A percentile compares a stretch with the other conserved stretches of the same genome.
Evolutionary conservation across 2,329 filamentous ascomycete genomes (phyloP).

Genomic region (Rhynchosporium graminicola): DNA sequence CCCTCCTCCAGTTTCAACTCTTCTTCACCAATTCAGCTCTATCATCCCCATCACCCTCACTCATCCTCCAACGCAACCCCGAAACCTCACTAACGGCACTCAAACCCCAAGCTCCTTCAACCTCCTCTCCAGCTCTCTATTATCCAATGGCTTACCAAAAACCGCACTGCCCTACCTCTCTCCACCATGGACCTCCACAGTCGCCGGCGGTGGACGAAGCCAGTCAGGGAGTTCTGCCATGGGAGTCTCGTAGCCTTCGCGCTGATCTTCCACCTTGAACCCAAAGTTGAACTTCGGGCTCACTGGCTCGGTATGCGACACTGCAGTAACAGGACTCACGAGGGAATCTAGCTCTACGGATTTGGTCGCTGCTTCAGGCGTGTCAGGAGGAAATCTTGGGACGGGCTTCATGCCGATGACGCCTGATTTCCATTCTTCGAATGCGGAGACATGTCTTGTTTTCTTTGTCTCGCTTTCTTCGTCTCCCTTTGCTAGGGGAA

Average conservation of each 20-base stretch:
- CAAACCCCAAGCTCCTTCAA: conserved; percentile 4
- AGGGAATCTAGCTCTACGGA: not conserved
- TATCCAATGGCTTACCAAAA: not conserved
- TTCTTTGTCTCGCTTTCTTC: not conserved
- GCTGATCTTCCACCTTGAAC: not conserved
- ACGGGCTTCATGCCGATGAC: not conserved
- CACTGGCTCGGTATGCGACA: not conserved
- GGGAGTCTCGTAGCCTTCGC: not conserved
- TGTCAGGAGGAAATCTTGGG: not conserved
- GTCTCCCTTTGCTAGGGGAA: not conserved
- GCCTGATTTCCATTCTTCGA: conserved; percentile 10
- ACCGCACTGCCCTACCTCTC: not conserved
- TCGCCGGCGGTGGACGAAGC: not conserved
- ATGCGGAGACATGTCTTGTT: not conserved
- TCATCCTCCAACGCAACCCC: not conserved
- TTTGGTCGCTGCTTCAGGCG: not conserved
- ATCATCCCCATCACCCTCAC: not conserved
- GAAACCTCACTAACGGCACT: not conserved
- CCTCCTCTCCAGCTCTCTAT: conserved; percentile 8
- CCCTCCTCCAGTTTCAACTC: too few relatives aligned
- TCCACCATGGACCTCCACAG: not conserved
- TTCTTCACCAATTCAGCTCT: too few relatives aligned
- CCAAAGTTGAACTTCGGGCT: too few relatives aligned
- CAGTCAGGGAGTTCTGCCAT: conserved; percentile 1
- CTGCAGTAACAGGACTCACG: not conserved